These are phyloP conservation scores for Nemophila menziesii DNA, from an alignment of 257 asterid genomes.

Conservation along the genomic window DNA sequence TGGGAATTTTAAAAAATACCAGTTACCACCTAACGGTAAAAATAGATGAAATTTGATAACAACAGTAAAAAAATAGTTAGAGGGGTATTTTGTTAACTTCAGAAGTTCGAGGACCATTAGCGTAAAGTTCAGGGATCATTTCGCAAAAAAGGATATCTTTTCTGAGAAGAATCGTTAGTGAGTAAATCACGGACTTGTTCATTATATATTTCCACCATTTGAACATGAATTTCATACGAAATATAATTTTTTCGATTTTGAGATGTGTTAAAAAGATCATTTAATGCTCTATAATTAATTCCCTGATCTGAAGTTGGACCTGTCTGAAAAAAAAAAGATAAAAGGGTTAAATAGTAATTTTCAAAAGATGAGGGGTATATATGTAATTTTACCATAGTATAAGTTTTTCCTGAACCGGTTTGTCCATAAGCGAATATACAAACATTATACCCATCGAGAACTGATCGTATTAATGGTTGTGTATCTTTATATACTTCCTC, in stretches of 20 bases:
- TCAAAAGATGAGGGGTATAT: not conserved
- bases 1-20: too few species aligned
- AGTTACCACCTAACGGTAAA: too few species aligned
- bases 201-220: slow-evolving; percentile 93
- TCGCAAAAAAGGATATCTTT: slow-evolving; percentile 70
- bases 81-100: too few species aligned
- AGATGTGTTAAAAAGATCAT: slow-evolving; percentile 82
- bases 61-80: too few species aligned
- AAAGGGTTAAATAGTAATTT: not conserved
- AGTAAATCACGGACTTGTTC: slow-evolving; percentile 97
- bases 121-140: slow-evolving; percentile 9
- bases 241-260: slow-evolving; percentile 60
- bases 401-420: slow-evolving; percentile 95
- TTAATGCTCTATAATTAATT: slow-evolving; percentile 86
- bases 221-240: slow-evolving; percentile 72
- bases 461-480: slow-evolving; percentile 83
- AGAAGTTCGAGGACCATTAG: too few species aligned
- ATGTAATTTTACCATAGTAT: slow-evolving; percentile 57
- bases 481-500: slow-evolving; percentile 92
- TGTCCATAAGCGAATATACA: slow-evolving; percentile 98
- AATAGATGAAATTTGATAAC: too few species aligned
- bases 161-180: slow-evolving; percentile 38
- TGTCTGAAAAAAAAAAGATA: slow-evolving; percentile 33
- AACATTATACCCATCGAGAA: slow-evolving; percentile 87
- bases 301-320: slow-evolving; percentile 95